Conservation (phyloP, 441 rosid genomes). For the Hypseocharis bilobata region DNA sequence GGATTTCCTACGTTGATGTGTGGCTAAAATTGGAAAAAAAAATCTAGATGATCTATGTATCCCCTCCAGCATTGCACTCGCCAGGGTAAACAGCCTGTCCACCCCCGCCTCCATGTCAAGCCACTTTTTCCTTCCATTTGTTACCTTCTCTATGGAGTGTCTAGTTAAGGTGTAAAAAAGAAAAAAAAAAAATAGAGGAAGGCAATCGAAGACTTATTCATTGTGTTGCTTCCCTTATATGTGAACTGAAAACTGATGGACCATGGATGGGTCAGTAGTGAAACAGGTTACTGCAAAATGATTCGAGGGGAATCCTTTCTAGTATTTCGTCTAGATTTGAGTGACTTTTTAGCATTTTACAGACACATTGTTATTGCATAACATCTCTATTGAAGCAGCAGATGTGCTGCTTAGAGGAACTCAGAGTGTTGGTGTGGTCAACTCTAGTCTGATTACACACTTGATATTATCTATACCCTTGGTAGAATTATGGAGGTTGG, state of each 20-base stretch:
- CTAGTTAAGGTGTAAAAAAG: no score
- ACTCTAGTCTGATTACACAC: no score
- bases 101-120: background rate
- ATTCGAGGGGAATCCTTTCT: background rate
- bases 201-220: background rate
- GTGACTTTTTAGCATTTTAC: background rate
- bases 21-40: no score
- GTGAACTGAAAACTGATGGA: background rate
- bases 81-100: no score
- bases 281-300: no score
- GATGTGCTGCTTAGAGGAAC: background rate
- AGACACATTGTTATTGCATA: background rate
- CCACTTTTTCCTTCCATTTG: background rate
- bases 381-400: background rate
- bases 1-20: no score
- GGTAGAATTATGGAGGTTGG: background rate
- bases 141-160: background rate
- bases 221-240: background rate
- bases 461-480: no score
- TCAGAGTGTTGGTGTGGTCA: background rate
- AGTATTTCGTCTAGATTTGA: background rate
- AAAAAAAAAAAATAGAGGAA: background rate
- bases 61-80: no score
- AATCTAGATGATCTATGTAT: no score
- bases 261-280: background rate